phyloP scores from a whole-genome alignment of 2,329 filamentous ascomycete genomes.

The Stachybotrys echinatus region DNA sequence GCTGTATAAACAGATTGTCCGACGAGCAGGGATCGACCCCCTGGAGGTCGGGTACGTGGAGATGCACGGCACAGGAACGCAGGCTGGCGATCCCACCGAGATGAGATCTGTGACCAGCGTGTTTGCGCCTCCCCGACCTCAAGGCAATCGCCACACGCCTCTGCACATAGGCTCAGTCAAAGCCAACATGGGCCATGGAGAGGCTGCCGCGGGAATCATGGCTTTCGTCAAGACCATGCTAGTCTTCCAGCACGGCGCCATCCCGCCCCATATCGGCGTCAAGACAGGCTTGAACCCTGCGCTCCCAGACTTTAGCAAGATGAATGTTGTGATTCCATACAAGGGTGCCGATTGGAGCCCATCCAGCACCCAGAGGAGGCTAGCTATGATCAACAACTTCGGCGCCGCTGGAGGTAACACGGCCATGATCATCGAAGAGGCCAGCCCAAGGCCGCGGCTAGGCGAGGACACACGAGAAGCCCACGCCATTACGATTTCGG shows the following conservation, averaged over 20 bases:
- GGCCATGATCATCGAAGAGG: slow-evolving; percentile 60
- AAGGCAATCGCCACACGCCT: slow-evolving; percentile 33
- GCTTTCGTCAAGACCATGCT: slow-evolving; percentile 60
- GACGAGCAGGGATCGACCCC: slow-evolving; percentile 69
- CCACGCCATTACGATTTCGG: slow-evolving; percentile 56
- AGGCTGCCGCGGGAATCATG: slow-evolving; percentile 57
- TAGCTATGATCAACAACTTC: slow-evolving; percentile 62
- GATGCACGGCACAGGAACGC: slow-evolving; percentile 86
- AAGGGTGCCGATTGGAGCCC: slow-evolving; percentile 41
- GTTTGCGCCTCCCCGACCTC: slow-evolving; percentile 32
- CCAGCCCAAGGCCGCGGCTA: slow-evolving; percentile 42
- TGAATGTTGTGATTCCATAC: slow-evolving; percentile 55
- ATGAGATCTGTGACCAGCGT: slow-evolving; percentile 67
- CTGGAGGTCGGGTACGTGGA: slow-evolving; percentile 78
- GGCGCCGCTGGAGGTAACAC: slow-evolving; percentile 69
- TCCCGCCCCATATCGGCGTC: slow-evolving; percentile 64
- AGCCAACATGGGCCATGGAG: slow-evolving; percentile 58
- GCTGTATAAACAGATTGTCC: slow-evolving; percentile 65
- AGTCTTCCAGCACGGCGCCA: slow-evolving; percentile 58
- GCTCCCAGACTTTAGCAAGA: slow-evolving; percentile 53
- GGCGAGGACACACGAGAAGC: slow-evolving; percentile 45
- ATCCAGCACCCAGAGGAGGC: slow-evolving; percentile 33
- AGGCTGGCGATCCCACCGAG: slow-evolving; percentile 77
- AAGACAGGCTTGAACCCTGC: slow-evolving; percentile 57
- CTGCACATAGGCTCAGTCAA: slow-evolving; percentile 60